Percentiles rank a stretch among this genome's conserved stretches.
These are phyloP conservation scores for Candida incommunis DNA, from an alignment of 805 yeast genomes.

Conservation along the genomic window DNA sequence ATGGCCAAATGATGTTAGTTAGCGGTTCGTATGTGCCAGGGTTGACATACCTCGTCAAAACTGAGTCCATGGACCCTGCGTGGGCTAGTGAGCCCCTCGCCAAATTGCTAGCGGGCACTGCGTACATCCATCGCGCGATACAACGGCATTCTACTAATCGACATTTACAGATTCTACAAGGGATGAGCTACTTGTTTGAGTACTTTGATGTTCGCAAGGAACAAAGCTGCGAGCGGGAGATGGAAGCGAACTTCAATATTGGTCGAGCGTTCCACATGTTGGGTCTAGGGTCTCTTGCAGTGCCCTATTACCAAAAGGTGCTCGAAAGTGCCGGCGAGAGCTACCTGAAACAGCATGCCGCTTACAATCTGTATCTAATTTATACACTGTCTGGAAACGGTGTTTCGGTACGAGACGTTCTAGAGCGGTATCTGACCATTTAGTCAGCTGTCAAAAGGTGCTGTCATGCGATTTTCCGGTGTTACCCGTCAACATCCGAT, in stretches of 20 bases:
- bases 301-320: slow-evolving; percentile 58
- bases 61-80: slow-evolving; percentile 44
- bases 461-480: no score
- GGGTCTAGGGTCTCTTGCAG: slow-evolving; percentile 64
- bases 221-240: slow-evolving; percentile 32
- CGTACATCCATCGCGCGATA: slow-evolving; percentile 81
- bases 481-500: no score
- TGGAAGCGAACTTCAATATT: slow-evolving; percentile 70
- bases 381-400: slow-evolving; percentile 63
- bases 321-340: slow-evolving; percentile 33
- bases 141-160: slow-evolving; percentile 79
- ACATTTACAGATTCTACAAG: slow-evolving; percentile 79
- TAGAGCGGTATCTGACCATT: not conserved
- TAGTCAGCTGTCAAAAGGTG: no score
- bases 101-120: slow-evolving; percentile 57
- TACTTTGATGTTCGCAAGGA: slow-evolving; percentile 40
- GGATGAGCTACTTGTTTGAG: slow-evolving; percentile 62
- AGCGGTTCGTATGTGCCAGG: slow-evolving; percentile 77
- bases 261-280: slow-evolving; percentile 78
- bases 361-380: slow-evolving; percentile 67
- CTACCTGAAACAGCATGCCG: slow-evolving; percentile 59
- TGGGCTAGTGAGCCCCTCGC: slow-evolving; percentile 56
- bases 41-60: slow-evolving; percentile 58
- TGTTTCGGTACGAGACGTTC: not conserved
- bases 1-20: slow-evolving; percentile 66